Percentiles rank a stretch among this genome's conserved stretches.
These are phyloP conservation scores for Russula earlei DNA, from an alignment of 768 basidiomycete genomes.

Conservation along the genomic window DNA sequence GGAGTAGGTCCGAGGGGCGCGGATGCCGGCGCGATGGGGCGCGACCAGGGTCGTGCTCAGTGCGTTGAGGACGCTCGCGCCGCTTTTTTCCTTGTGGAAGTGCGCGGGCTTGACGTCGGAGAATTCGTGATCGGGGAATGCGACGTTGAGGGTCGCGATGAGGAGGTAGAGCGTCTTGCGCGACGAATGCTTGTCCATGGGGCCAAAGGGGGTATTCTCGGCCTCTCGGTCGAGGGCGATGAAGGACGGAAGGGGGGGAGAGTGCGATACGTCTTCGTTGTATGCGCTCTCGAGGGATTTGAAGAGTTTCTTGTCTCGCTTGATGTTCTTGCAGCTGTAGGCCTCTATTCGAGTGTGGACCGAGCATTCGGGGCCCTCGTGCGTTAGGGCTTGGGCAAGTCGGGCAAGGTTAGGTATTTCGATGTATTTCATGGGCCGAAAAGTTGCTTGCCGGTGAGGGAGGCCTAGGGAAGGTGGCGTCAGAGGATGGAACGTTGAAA, in stretches of 20 bases:
- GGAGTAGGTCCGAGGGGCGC: conserved; percentile 74
- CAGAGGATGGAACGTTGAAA: neutral
- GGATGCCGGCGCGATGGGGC: conserved; percentile 55
- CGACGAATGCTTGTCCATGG: conserved; percentile 73
- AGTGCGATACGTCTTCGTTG: conserved; percentile 68
- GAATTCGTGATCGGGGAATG: conserved; percentile 97
- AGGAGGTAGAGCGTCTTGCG: conserved; percentile 93
- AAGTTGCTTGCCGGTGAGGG: neutral
- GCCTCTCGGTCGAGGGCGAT: conserved; percentile 59
- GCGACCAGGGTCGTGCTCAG: conserved; percentile 76
- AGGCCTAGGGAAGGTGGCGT: too few species aligned
- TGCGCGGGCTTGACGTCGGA: conserved; percentile 84
- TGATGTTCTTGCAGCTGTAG: conserved; percentile 96
- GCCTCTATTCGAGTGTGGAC: conserved; percentile 92
- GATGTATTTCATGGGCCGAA: conserved; percentile 73
- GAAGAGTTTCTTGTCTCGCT: conserved; percentile 94
- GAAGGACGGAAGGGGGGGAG: conserved; percentile 78
- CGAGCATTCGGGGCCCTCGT: conserved; percentile 79
- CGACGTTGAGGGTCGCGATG: conserved; percentile 93
- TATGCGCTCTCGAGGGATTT: conserved; percentile 85
- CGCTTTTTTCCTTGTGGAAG: conserved; percentile 72
- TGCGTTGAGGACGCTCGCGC: conserved; percentile 70
- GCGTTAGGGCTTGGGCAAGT: conserved; percentile 70
- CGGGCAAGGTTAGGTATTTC: conserved; percentile 71
- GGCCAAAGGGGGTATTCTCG: conserved; percentile 83